These are phyloP conservation scores for Dactylonectria estremocensis DNA, from an alignment of 2,329 filamentous ascomycete genomes.

Conservation along the genomic window DNA sequence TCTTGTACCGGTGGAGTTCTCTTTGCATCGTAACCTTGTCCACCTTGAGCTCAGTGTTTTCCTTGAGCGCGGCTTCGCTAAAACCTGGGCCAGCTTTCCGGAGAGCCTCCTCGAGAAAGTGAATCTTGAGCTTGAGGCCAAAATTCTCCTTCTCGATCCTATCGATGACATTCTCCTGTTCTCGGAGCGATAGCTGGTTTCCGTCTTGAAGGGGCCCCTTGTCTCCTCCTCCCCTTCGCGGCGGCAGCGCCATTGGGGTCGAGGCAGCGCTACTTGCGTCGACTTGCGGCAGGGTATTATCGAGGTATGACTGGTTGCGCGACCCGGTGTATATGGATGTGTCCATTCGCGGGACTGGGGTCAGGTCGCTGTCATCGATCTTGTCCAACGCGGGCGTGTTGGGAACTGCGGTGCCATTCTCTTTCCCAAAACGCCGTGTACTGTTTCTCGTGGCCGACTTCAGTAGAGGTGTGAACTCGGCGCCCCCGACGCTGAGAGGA, in stretches of 20 bases:
- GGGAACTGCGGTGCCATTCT: constrained; percentile 70
- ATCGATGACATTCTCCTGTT: constrained; percentile 96
- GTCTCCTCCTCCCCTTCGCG: constrained; percentile 72
- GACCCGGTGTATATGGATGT: constrained; percentile 79
- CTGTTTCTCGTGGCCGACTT: constrained; percentile 84
- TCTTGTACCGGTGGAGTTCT: constrained; percentile 89
- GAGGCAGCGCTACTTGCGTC: constrained; percentile 86
- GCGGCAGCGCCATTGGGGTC: constrained; percentile 83
- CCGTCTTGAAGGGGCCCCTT: constrained; percentile 84
- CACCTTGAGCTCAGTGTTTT: constrained; percentile 97
- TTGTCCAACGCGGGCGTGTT: constrained; percentile 80
- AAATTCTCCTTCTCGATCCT: constrained; percentile 99
- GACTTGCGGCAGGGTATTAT: constrained; percentile 81
- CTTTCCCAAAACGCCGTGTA: constrained; percentile 76
- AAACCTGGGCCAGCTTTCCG: constrained; percentile 90
- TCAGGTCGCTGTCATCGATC: constrained; percentile 81
- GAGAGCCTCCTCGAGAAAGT: constrained; percentile 93
- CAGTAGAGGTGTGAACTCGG: constrained; percentile 94
- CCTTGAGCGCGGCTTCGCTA: constrained; percentile 89
- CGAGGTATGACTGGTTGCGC: constrained; percentile 75
- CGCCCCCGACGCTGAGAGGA: constrained; percentile 74
- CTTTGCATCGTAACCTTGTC: constrained; percentile 91
- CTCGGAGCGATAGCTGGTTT: constrained; percentile 90
- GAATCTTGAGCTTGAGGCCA: constrained; percentile 94
- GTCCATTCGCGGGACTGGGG: constrained; percentile 80